Evolutionary conservation across 2,329 filamentous ascomycete species (phyloP).

Genomic region (Mollisiaceae sp.): DNA sequence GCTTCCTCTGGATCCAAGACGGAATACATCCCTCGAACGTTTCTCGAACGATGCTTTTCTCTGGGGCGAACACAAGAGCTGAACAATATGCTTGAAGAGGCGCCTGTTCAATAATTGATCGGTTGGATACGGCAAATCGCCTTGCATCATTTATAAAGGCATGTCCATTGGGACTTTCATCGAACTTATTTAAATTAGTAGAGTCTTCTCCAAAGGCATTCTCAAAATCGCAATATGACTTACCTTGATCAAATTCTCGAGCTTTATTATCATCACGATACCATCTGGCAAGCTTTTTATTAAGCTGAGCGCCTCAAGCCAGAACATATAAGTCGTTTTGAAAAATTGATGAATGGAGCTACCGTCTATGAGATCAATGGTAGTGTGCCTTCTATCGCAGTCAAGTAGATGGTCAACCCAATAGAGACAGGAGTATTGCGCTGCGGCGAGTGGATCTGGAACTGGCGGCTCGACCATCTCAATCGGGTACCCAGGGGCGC

Average conservation of each 20-base stretch:
- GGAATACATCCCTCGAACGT: constrained; percentile 27
- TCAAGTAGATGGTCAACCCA: constrained; percentile 44
- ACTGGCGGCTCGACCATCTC: constrained; percentile 33
- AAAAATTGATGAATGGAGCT: constrained; percentile 21
- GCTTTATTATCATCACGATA: constrained; percentile 30
- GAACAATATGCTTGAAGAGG: constrained; percentile 45
- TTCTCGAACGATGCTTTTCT: constrained; percentile 38
- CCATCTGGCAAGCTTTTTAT: constrained; percentile 29
- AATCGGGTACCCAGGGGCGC: constrained; percentile 32
- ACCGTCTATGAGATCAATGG: constrained; percentile 20
- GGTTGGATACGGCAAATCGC: constrained; percentile 25
- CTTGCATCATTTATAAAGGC: constrained; percentile 29
- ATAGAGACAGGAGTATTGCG: constrained; percentile 41
- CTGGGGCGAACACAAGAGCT: constrained; percentile 42
- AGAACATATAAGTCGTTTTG: too few species aligned
- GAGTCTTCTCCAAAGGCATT: too few species aligned
- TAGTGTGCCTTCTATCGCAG: constrained; percentile 21
- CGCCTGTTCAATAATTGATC: constrained; percentile 37
- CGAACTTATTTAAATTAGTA: constrained; percentile 18
- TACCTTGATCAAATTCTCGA: constrained; percentile 28
- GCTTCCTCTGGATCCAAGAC: constrained; percentile 27
- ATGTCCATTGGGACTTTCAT: constrained; percentile 16
- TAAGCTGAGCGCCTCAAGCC: constrained; percentile 34
- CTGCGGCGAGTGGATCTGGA: constrained; percentile 38
- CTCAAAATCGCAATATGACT: too few species aligned